Evolutionary conservation across 805 yeast genomes (phyloP).

Genomic region (Nakazawaea anatomiae): DNA sequence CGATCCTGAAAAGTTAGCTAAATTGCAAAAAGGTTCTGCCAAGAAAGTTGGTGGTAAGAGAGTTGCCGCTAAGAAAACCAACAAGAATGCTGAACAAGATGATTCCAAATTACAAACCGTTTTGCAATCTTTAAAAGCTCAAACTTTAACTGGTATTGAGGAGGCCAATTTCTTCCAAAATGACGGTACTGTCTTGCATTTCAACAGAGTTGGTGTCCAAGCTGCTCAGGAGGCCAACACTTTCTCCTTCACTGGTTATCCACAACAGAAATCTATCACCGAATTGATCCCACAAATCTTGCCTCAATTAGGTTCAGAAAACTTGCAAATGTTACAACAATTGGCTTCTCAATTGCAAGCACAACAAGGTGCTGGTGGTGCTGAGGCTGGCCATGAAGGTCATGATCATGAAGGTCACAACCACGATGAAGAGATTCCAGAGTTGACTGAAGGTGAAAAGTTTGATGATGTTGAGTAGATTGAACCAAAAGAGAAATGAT

Average conservation of each 20-base stretch:
- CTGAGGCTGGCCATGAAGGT: conserved; percentile 27
- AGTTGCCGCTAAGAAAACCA: conserved; percentile 81
- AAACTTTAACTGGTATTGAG: conserved; percentile 82
- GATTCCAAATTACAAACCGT: conserved; percentile 88
- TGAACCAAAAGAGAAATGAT: too few species aligned
- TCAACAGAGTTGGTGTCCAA: conserved; percentile 95
- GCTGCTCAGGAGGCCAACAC: conserved; percentile 88
- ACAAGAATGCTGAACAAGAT: conserved; percentile 66
- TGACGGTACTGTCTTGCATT: conserved; percentile 93
- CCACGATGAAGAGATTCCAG: conserved; percentile 63
- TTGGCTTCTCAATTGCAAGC: conserved; percentile 85
- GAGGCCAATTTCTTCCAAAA: conserved; percentile 98
- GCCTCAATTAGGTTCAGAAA: conserved; percentile 95
- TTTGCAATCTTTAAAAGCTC: conserved; percentile 83
- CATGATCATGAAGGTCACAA: conserved; percentile 37
- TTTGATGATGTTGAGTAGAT: conserved; percentile 47
- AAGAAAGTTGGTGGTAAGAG: conserved; percentile 84
- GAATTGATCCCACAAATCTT: conserved; percentile 92
- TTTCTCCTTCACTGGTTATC: conserved; percentile 90
- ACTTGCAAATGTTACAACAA: conserved; percentile 81
- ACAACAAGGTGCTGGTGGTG: conserved; percentile 30
- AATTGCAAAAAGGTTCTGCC: conserved; percentile 79
- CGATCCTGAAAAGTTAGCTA: conserved; percentile 92
- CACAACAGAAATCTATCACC: conserved; percentile 87
- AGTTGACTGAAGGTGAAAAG: conserved; percentile 84